phyloP scores from a whole-genome alignment of 495 filamentous ascomycete species.

The Massariosphaeria phaeospora region DNA sequence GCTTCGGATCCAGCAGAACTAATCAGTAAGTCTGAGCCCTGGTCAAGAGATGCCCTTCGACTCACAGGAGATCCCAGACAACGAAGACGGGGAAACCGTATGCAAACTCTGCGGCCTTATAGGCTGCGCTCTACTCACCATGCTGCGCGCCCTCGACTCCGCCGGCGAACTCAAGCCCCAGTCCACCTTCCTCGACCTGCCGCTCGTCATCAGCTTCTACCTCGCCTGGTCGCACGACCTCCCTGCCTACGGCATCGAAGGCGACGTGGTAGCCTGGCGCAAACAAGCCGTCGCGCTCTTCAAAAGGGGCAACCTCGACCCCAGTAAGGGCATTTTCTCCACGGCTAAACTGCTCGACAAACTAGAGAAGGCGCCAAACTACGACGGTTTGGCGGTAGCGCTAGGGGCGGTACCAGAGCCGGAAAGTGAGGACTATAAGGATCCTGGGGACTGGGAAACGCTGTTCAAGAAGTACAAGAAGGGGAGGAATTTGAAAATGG shows the following conservation, averaged over 20 bases:
- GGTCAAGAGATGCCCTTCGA: too few species aligned
- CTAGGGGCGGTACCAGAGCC: background rate
- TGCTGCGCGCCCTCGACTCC: slow-evolving; percentile 2
- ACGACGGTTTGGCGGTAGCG: too few species aligned
- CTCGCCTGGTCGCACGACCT: slow-evolving; percentile 2
- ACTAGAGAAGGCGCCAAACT: background rate
- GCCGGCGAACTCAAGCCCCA: slow-evolving; percentile 9
- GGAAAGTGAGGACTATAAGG: background rate
- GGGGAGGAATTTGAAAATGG: background rate
- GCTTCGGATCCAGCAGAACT: background rate
- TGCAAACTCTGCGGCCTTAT: background rate
- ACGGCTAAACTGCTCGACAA: slow-evolving; percentile 4
- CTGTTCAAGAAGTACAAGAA: slow-evolving; percentile 8
- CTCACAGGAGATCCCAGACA: too few species aligned
- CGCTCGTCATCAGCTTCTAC: slow-evolving; percentile 16
- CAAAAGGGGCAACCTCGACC: slow-evolving; percentile 4
- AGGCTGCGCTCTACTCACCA: slow-evolving; percentile 18
- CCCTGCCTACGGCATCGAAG: slow-evolving; percentile 6
- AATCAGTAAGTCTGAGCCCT: background rate
- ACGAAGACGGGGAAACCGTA: slow-evolving; percentile 4
- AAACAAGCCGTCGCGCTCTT: slow-evolving; percentile 5
- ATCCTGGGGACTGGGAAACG: slow-evolving; percentile 3
- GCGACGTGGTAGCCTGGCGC: slow-evolving; percentile 5
- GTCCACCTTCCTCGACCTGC: slow-evolving; percentile 6
- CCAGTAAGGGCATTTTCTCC: slow-evolving; percentile 1